These are phyloP conservation scores for Lycium barbarum DNA, from an alignment of 257 asterid species.

Conservation along the genomic window DNA sequence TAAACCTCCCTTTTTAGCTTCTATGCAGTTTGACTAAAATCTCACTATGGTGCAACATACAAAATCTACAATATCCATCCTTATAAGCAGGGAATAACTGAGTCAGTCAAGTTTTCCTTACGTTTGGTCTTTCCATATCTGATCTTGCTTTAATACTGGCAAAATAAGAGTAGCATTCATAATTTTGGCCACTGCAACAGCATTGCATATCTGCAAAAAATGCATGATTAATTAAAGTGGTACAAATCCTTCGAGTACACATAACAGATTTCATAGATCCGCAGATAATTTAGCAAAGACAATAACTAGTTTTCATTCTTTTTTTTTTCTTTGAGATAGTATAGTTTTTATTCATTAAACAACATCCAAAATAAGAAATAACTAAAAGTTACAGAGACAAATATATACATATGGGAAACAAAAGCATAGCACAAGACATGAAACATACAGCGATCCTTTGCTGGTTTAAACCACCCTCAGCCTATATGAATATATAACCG, in stretches of 20 bases:
- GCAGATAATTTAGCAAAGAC: neutral
- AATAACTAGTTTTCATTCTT: neutral
- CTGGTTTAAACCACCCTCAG: conserved; percentile 99
- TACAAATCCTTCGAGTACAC: conserved; percentile 9
- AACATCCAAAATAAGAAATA: neutral
- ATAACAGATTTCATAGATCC: neutral
- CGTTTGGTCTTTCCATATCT: conserved; percentile 99
- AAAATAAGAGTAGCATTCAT: conserved; percentile 95
- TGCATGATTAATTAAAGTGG: conserved; percentile 26
- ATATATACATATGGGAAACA: conserved; percentile 2
- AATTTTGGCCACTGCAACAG: conserved; percentile 98
- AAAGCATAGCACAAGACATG: neutral
- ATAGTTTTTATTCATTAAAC: neutral
- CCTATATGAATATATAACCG: conserved; percentile 95
- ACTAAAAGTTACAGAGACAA: neutral
- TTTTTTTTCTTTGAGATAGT: no score
- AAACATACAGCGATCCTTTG: conserved; percentile 92
- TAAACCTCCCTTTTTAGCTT: neutral
- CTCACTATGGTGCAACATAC: conserved; percentile 20
- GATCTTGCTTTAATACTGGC: conserved; percentile 98
- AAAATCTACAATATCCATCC: conserved; percentile 18
- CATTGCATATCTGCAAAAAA: conserved; percentile 89
- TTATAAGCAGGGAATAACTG: conserved; percentile 18
- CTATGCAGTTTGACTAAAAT: neutral
- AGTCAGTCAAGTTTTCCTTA: conserved; percentile 54